A percentile compares a stretch with the other conserved stretches of the same genome.
phyloP scores from a whole-genome alignment of 2,329 filamentous ascomycete species.

The Chaetomiaceae sp. region DNA sequence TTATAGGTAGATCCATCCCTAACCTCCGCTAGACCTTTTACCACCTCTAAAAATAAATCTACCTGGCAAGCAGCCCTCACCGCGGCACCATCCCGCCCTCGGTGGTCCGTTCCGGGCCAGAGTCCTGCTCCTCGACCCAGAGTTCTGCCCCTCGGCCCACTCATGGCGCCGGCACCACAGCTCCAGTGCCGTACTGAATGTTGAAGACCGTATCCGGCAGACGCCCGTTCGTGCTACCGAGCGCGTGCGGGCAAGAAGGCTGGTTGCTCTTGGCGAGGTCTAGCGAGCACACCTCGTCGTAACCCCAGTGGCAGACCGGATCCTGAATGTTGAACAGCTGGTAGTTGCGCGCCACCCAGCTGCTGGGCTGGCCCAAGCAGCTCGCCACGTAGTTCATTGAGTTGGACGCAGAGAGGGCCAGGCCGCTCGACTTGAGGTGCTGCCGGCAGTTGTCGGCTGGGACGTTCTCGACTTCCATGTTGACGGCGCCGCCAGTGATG shows the following conservation, averaged over 20 bases:
- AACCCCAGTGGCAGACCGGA: slow-evolving; percentile 44
- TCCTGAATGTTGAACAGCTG: slow-evolving; percentile 50
- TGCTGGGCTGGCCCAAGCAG: slow-evolving; percentile 41
- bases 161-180: slow-evolving; percentile 25
- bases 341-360: slow-evolving; percentile 49
- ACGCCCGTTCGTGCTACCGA: slow-evolving; percentile 33
- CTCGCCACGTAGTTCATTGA: slow-evolving; percentile 48
- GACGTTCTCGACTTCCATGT: slow-evolving; percentile 47
- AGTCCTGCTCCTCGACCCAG: not conserved
- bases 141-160: not conserved
- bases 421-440: slow-evolving; percentile 41
- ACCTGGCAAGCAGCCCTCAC: too few species aligned
- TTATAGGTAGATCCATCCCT: too few species aligned
- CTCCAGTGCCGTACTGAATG: slow-evolving; percentile 46
- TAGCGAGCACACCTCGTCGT: slow-evolving; percentile 46
- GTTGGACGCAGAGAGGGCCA: slow-evolving; percentile 51
- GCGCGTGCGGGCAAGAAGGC: slow-evolving; percentile 43
- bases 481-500: slow-evolving; percentile 43
- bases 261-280: slow-evolving; percentile 47
- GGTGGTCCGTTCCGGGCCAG: too few species aligned
- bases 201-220: slow-evolving; percentile 40
- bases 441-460: slow-evolving; percentile 49
- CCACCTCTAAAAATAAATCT: too few species aligned
- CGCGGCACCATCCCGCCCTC: too few species aligned
- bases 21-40: too few species aligned